A percentile compares a stretch with the other conserved stretches of the same genome.
phyloP scores from a whole-genome alignment of 345 rosid species.

The Syzygium oleosum region DNA sequence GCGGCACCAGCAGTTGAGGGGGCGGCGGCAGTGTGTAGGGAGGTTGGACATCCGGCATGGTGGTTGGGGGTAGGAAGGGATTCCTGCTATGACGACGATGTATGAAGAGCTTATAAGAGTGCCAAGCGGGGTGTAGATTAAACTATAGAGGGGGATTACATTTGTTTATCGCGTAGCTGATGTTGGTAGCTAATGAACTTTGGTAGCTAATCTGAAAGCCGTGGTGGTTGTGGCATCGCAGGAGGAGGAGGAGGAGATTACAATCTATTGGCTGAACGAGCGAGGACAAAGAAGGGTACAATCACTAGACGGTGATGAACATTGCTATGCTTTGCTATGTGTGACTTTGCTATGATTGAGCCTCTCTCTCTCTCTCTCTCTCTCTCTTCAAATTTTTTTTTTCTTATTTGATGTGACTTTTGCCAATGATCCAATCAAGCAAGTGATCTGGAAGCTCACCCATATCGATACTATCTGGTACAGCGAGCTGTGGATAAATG shows the following conservation, averaged over 20 bases:
- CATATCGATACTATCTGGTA: background rate
- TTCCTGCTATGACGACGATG: background rate
- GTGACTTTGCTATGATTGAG: background rate
- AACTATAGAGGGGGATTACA: background rate
- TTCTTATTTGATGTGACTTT: background rate
- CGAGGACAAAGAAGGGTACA: slow-evolving; percentile 10
- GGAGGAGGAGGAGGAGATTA: background rate
- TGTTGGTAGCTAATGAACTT: background rate
- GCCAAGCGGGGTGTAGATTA: background rate
- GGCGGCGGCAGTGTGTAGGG: background rate
- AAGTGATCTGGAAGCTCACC: background rate
- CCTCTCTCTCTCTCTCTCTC: background rate
- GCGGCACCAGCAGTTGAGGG: background rate
- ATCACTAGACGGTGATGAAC: background rate
- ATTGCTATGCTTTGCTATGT: background rate
- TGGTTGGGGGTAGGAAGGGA: background rate
- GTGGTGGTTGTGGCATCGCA: slow-evolving; percentile 11
- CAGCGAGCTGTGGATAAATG: background rate
- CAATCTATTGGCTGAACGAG: background rate
- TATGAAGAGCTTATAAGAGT: background rate
- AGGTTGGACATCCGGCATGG: slow-evolving; percentile 10
- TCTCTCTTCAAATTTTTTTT: background rate
- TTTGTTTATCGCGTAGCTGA: background rate
- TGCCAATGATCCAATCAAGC: background rate
- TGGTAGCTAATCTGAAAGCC: slow-evolving; percentile 15